Base-by-base conservation (phyloP, 176 grass and related monocot genomes). In the Tillandsia leiboldiana region DNA sequence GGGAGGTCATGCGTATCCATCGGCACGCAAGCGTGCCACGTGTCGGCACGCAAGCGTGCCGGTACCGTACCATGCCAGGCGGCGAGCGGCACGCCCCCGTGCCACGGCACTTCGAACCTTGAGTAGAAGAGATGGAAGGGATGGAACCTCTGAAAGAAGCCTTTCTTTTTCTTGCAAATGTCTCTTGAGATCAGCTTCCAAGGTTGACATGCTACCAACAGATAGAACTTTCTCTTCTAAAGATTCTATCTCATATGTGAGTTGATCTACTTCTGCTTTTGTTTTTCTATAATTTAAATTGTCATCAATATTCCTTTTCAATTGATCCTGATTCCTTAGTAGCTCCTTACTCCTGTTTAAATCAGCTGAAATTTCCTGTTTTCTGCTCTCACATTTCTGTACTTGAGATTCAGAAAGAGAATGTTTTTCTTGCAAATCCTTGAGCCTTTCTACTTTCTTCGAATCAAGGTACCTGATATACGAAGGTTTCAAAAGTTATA, bases 301-400 rank as follows among this genome's bases (percentile, higher is more conserved):
- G 79, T 96, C 92, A 76, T 96, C 92, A 82, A 91, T 96, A 48
- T 87, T 91, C 89, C 92, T 91, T 84, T 96, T 96, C 59, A 96
- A 73, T 48, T 89, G 85, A 69, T 91, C 92, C 86, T 96, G 92
- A 64, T 78, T 84, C 70, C 80, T 73, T 53, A 87, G 63, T 66
- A 91, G 67, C 58, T 96, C 86, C 67, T 91, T 91, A 74, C 67
- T 91, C 83, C 82, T 87, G 70, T 82, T 86, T 82, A 96, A 75
- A 20, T 96, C 92, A 68, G 58, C 66, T 56, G 26, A 70, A 49
- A 87, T 81, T 17, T 78, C 81, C 70, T 87, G 65, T 70, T 81
- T 89, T 81, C 51, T 85, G 64, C 52, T 70, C 70, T 85, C 68
- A 75, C 73, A 82, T 63, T 78, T 81, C 59, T 82, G 67, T 61